phyloP scores from a whole-genome alignment of 1,284 basidiomycete species.

The Leccinum pachyderme region DNA sequence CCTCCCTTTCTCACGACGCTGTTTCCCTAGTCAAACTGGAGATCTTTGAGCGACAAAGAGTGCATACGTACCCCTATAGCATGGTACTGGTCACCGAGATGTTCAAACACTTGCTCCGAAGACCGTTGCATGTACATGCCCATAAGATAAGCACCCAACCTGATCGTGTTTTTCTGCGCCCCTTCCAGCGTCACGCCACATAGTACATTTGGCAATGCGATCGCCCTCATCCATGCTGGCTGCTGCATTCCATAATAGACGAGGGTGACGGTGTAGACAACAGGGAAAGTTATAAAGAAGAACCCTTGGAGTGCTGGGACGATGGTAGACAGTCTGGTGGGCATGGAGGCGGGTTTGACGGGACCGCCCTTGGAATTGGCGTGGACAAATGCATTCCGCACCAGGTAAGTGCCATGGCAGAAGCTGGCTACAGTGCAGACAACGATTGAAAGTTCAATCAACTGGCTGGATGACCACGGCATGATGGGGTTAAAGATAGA shows the following conservation, averaged over 20 bases:
- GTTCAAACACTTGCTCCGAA: slow-evolving; percentile 1
- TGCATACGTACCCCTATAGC: slow-evolving; percentile 12
- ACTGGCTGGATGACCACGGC: slow-evolving; percentile 10
- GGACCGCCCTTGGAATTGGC: slow-evolving; percentile 21
- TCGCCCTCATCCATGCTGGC: slow-evolving; percentile 24
- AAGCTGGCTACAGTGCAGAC: background rate
- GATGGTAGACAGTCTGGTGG: slow-evolving; percentile 10
- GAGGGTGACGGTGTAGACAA: slow-evolving; percentile 19
- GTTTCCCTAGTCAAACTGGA: background rate
- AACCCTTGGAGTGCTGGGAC: slow-evolving; percentile 19
- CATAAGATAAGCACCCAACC: slow-evolving; percentile 15
- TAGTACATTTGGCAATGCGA: slow-evolving; percentile 2
- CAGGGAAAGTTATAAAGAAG: background rate
- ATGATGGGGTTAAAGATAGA: background rate
- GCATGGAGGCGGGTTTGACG: slow-evolving; percentile 14
- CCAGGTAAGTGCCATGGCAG: background rate
- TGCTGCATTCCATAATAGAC: slow-evolving; percentile 18
- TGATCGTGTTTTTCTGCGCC: background rate
- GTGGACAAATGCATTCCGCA: background rate
- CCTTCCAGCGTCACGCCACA: background rate
- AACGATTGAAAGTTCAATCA: slow-evolving; percentile 22
- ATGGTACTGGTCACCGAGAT: slow-evolving; percentile 18
- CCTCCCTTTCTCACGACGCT: slow-evolving; percentile 31
- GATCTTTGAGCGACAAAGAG: background rate
- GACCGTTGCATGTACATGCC: background rate